Evolutionary conservation across 2,329 filamentous ascomycete genomes (phyloP).

Genomic region (Anthostomella pinea): DNA sequence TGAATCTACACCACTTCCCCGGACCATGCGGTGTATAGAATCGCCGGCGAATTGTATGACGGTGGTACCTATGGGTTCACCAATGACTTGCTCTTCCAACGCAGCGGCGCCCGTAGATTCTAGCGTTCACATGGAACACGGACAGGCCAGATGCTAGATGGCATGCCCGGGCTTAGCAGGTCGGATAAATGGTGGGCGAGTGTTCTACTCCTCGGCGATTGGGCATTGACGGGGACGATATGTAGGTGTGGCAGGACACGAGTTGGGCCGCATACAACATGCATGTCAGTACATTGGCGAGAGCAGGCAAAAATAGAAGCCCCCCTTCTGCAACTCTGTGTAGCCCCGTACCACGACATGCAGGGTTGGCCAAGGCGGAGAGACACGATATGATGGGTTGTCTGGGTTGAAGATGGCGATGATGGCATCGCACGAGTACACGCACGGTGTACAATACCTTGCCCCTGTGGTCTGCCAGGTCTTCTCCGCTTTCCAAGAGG

Average conservation of each 20-base stretch:
- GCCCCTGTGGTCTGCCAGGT: conserved; percentile 3
- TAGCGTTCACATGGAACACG: conserved; percentile 11
- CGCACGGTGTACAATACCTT: conserved; percentile 6
- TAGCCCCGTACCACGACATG: conserved; percentile 18
- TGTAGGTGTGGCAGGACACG: conserved; percentile 30
- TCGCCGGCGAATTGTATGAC: no score
- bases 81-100: conserved; percentile 21
- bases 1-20: no score
- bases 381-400: conserved; percentile 21
- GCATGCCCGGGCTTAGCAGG: conserved; percentile 9
- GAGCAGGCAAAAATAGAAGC: conserved; percentile 5
- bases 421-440: conserved; percentile 13
- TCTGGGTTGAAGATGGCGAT: conserved; percentile 18
- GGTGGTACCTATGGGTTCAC: no score
- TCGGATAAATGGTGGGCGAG: conserved; percentile 9
- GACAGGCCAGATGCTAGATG: conserved; percentile 8
- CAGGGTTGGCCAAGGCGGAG: conserved; percentile 19
- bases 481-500: conserved; percentile 24
- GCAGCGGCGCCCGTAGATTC: conserved; percentile 14
- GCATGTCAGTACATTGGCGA: conserved; percentile 18
- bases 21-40: no score
- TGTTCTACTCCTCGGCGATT: conserved; percentile 21
- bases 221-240: conserved; percentile 24
- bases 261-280: conserved; percentile 30
- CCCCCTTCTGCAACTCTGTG: conserved; percentile 3